Evolutionary conservation across 768 basidiomycete species (phyloP).

Genomic region (Leucocoprinus birnbaumii): DNA sequence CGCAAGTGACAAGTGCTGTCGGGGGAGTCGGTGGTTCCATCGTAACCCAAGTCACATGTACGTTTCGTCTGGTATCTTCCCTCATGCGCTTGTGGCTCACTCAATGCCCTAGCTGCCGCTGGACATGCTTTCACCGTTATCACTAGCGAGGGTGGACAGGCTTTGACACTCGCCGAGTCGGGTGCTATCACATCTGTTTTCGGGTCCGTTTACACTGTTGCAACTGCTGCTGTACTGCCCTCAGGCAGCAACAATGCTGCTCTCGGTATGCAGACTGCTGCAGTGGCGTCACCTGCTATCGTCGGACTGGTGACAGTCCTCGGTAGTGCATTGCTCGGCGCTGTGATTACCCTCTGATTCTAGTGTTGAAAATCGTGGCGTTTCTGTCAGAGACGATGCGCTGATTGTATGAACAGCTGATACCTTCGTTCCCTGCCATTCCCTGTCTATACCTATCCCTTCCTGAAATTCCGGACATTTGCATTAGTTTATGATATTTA

Average conservation of each 20-base stretch:
- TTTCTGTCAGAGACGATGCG: background rate
- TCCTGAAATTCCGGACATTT: too few species aligned
- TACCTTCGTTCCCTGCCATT: too few species aligned
- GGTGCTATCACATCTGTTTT: conserved; percentile 46
- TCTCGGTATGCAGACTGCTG: conserved; percentile 22
- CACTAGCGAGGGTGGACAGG: conserved; percentile 56
- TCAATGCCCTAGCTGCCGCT: conserved; percentile 41
- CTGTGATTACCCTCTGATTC: conserved; percentile 32
- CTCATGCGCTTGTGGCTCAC: background rate
- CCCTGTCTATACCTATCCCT: too few species aligned
- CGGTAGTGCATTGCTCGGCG: conserved; percentile 37
- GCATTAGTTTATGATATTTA: too few species aligned
- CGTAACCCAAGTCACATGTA: conserved; percentile 41
- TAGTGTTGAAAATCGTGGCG: too few species aligned
- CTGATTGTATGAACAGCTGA: too few species aligned
- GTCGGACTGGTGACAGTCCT: conserved; percentile 34
- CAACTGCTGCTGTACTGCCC: conserved; percentile 28
- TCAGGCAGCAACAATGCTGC: conserved; percentile 15
- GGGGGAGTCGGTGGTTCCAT: conserved; percentile 27
- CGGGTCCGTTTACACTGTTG: conserved; percentile 51
- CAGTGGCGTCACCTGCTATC: conserved; percentile 25
- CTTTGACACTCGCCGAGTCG: conserved; percentile 52
- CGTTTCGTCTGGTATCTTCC: conserved; percentile 20
- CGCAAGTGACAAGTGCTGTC: conserved; percentile 28
- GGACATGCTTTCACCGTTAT: conserved; percentile 52